Base-by-base conservation (phyloP, 495 filamentous ascomycete species). In the Penicillium parvum region DNA sequence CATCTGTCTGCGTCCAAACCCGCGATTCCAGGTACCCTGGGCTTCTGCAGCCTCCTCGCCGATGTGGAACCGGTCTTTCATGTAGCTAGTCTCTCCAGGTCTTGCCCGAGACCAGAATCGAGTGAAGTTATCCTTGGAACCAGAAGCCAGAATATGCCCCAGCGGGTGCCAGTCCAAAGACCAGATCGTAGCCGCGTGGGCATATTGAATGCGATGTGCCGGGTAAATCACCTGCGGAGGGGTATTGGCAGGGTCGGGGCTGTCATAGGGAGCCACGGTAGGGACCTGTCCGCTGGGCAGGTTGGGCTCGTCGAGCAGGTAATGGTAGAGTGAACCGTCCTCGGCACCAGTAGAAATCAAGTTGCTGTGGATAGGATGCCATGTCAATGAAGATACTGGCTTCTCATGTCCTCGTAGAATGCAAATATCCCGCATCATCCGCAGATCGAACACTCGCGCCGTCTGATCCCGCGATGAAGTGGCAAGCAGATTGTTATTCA, bases 351-450 rank as follows among this genome's bases (percentile, higher is more conserved):
- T 96, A 14, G 86, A 88, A n/a, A 98, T 79, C 16, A 98, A 71
- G 23, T 83, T 85, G 26, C 81, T 71, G 63, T 98, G 92, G 20
- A 94, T 78, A 5, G 92, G 92, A 67, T 98, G 92, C 91, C 91
- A 98, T 5, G 86, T 74, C 28, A 98, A 60, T 1, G 90, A 91
- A 14, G 88, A 94, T 27, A 98, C 83, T 47, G 95, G 92, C 66
- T 96, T 96, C 47, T 97, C 90, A 51, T 96, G 88, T 10, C 92
- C 91, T 37, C 85, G 80, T 12, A 98, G 74, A 23, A 98, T 80
- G 53, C 86, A 85, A 32, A 96, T 86, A 62, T 98, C 92, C 40
- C 94, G 85, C 92, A 98, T 97, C 84, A 95, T 96, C 10, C 92
- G 84, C 23, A 98, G 71, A 60, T 98, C 92, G 51, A 96, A 96